Conservation (phyloP, 768 basidiomycete genomes). For the Tylopilus intermedius region DNA sequence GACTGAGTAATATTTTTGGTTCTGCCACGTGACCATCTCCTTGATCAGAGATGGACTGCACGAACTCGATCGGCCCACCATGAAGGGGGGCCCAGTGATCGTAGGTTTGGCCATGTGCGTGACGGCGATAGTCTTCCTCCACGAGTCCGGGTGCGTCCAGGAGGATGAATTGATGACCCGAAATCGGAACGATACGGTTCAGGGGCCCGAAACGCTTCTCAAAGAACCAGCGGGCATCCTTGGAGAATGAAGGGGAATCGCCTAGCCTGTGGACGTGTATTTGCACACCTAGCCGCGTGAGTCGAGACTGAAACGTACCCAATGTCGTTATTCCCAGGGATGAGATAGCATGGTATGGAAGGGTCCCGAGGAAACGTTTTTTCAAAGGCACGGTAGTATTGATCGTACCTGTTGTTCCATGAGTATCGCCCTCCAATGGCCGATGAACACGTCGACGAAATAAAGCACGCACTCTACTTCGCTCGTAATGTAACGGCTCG, state of each 20-base stretch:
- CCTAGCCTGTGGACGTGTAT: slow-evolving; percentile 43
- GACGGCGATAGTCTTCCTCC: slow-evolving; percentile 73
- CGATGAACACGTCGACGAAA: slow-evolving; percentile 21
- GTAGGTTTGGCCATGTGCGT: slow-evolving; percentile 45
- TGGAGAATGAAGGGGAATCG: slow-evolving; percentile 44
- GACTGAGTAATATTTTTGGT: slow-evolving; percentile 62
- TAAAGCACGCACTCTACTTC: slow-evolving; percentile 48
- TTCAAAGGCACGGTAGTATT: slow-evolving; percentile 58
- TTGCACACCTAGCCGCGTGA: not conserved
- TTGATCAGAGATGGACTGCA: slow-evolving; percentile 41
- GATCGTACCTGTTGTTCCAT: slow-evolving; percentile 47
- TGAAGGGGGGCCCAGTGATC: slow-evolving; percentile 51
- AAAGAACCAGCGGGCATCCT: slow-evolving; percentile 56
- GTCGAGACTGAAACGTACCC: slow-evolving; percentile 38
- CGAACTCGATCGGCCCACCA: slow-evolving; percentile 57
- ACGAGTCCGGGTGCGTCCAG: slow-evolving; percentile 76
- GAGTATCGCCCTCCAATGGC: not conserved
- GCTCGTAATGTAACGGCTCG: slow-evolving; percentile 50
- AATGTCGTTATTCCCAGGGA: slow-evolving; percentile 83
- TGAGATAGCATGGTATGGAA: slow-evolving; percentile 44
- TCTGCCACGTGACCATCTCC: slow-evolving; percentile 14
- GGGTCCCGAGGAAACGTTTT: slow-evolving; percentile 48
- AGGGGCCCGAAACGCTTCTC: slow-evolving; percentile 60
- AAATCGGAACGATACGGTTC: slow-evolving; percentile 56
- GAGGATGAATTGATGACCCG: slow-evolving; percentile 68